Conservation (phyloP, 768 basidiomycete genomes). For the Auriculariales sp. region DNA sequence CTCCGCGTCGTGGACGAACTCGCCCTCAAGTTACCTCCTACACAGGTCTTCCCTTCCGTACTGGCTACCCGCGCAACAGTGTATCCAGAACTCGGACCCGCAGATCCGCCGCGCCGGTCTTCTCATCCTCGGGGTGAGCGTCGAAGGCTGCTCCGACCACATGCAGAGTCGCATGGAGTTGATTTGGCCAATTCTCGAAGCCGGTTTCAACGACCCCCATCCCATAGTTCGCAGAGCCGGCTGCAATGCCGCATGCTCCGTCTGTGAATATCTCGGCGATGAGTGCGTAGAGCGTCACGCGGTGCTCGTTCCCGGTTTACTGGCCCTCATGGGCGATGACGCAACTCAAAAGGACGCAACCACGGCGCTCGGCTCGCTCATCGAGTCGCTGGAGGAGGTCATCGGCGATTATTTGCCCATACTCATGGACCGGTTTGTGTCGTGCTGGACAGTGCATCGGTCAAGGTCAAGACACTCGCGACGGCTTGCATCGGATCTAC, state of each 20-base stretch:
- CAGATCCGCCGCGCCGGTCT: conserved; percentile 79
- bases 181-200: conserved; percentile 89
- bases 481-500: conserved; percentile 97
- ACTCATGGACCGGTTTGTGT: conserved; percentile 88
- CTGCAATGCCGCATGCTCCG: conserved; percentile 89
- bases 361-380: conserved; percentile 88
- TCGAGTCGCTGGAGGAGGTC: conserved; percentile 84
- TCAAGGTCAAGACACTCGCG: conserved; percentile 81
- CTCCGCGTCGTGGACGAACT: conserved; percentile 90
- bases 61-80: conserved; percentile 68
- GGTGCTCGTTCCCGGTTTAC: conserved; percentile 77
- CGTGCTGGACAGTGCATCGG: conserved; percentile 76
- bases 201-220: conserved; percentile 73
- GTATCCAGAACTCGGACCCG: conserved; percentile 70
- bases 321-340: conserved; percentile 77
- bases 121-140: conserved; percentile 86
- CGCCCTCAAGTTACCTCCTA: conserved; percentile 81
- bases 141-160: conserved; percentile 95
- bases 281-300: conserved; percentile 75
- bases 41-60: conserved; percentile 95
- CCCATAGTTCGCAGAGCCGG: conserved; percentile 83
- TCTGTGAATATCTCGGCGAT: conserved; percentile 96
- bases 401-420: conserved; percentile 84
- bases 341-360: conserved; percentile 87
- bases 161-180: conserved; percentile 77